These are phyloP conservation scores for Oenanthe javanica DNA, from an alignment of 140 eudicot genomes.

Conservation along the genomic window DNA sequence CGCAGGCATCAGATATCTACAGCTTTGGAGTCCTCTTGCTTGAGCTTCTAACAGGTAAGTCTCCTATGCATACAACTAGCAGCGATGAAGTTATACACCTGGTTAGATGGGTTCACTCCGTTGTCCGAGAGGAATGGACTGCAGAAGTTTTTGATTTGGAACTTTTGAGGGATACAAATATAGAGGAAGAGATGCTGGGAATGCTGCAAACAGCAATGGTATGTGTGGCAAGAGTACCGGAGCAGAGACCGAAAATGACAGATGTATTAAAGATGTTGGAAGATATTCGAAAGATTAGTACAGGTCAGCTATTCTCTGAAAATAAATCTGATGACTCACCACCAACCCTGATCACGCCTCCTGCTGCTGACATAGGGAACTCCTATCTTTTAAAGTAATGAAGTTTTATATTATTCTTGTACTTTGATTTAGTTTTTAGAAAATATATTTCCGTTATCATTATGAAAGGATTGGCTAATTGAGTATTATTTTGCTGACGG, in stretches of 20 bases:
- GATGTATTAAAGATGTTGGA: slow-evolving; percentile 68
- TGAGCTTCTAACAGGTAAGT: slow-evolving; percentile 82
- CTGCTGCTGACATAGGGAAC: slow-evolving; percentile 35
- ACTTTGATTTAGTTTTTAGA: slow-evolving; percentile 9
- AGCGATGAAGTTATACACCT: slow-evolving; percentile 55
- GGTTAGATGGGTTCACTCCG: slow-evolving; percentile 85
- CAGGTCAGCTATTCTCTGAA: slow-evolving; percentile 25
- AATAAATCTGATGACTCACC: slow-evolving; percentile 36
- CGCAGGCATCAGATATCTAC: slow-evolving; percentile 70
- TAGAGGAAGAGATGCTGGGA: slow-evolving; percentile 84
- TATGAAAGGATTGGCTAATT: not conserved
- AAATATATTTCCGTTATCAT: not conserved
- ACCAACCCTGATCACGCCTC: slow-evolving; percentile 28
- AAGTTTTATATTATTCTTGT: slow-evolving; percentile 21
- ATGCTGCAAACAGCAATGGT: slow-evolving; percentile 79
- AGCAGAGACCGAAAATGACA: slow-evolving; percentile 69
- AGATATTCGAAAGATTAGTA: slow-evolving; percentile 32
- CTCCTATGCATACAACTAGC: slow-evolving; percentile 50
- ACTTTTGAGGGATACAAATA: slow-evolving; percentile 64
- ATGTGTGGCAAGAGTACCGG: slow-evolving; percentile 60
- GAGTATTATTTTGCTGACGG: not conserved
- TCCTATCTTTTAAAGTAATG: slow-evolving; percentile 20
- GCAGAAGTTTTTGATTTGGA: slow-evolving; percentile 90
- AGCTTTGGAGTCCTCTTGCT: slow-evolving; percentile 83
- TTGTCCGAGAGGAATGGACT: slow-evolving; percentile 90